Base-by-base conservation (phyloP, 148 eudicot genomes). In the Hydrangea macrophylla region DNA sequence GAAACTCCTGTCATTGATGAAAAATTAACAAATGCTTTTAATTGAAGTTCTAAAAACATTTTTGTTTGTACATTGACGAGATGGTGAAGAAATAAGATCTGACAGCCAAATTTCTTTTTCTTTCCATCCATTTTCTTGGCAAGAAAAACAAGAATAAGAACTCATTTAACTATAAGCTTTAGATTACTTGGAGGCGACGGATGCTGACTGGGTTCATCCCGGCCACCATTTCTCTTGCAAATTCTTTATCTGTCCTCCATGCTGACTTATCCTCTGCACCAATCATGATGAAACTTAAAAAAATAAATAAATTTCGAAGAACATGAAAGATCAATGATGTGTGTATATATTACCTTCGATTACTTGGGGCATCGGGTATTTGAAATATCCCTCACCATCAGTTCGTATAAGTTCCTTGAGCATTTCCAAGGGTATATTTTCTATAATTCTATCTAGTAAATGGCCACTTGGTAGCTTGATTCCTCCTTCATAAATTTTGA, bases 211-310 rank as follows among this genome's bases (percentile, higher is more conserved):
- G 92, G 65, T 85, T 82, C 13, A 87, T 45, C 45, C 90, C 96
- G 10, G 96, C 96, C 60, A 87, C 72, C 90, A 87, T 80, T 78
- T 90, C 96, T 78, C 92, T 80, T 12, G 78, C 87, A 74, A 87
- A 87, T 79, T 90, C 96, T 70, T 80, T 84, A 60, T 87, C 92
- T 27, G 90, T 85, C 64, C 83, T 80, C 90, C 96, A 90, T 56
- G 88, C 88, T 5, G 73, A 62, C 78, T 80, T 82, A 61, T 88
- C 82, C 87, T 77, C 96, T 87, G 67, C 64, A 60, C 70, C 30
- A 37, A 56, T 18, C 7, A 51, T 1, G 9, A 60, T n/a, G n/a
- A 27, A 53, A 22, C 39, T 18, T 33, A 22, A 23, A 4, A n/a
- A 6, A 3, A 58, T 9, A 7, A 53, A n/a, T n/a, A n/a, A 20